Percentiles rank a stretch among this genome's conserved stretches.
Conservation (phyloP, 805 yeast genomes). For the Saccharomycopsis oosterbeekiorum region DNA sequence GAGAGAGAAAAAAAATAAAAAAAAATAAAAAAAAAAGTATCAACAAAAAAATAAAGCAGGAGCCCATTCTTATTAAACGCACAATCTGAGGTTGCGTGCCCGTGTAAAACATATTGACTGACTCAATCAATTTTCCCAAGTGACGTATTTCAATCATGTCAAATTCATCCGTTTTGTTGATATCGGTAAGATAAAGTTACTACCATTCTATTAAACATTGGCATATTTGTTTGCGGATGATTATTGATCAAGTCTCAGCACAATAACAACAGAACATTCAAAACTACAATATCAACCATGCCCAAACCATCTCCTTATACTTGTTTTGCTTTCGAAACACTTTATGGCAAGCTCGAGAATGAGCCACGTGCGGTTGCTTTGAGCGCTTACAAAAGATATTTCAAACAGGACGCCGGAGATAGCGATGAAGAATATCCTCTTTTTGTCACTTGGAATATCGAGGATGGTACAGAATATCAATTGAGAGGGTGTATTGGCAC, state of each 20-base stretch:
- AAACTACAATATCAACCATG: neutral
- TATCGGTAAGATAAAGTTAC: neutral
- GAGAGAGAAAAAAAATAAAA: no score
- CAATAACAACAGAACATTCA: no score
- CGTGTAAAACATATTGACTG: neutral
- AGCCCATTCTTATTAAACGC: neutral
- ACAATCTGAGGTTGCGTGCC: neutral
- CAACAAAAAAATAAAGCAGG: no score
- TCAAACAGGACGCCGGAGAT: slow-evolving; percentile 1
- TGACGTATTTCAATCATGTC: neutral
- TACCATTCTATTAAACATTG: neutral
- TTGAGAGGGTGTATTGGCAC: slow-evolving; percentile 95
- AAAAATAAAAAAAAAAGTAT: no score
- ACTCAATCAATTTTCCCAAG: neutral
- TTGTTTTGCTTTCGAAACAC: slow-evolving; percentile 32
- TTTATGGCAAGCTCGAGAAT: slow-evolving; percentile 25
- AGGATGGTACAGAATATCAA: slow-evolving; percentile 23
- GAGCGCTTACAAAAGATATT: neutral
- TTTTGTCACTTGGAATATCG: slow-evolving; percentile 80
- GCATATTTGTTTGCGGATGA: no score
- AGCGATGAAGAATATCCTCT: slow-evolving; percentile 39
- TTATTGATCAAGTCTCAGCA: no score
- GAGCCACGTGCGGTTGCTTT: slow-evolving; percentile 8
- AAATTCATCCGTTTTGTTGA: no score
- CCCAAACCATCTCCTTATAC: slow-evolving; percentile 25